Evolutionary conservation across 345 rosid species (phyloP).

Genomic region (Euphorbia tirucalli): DNA sequence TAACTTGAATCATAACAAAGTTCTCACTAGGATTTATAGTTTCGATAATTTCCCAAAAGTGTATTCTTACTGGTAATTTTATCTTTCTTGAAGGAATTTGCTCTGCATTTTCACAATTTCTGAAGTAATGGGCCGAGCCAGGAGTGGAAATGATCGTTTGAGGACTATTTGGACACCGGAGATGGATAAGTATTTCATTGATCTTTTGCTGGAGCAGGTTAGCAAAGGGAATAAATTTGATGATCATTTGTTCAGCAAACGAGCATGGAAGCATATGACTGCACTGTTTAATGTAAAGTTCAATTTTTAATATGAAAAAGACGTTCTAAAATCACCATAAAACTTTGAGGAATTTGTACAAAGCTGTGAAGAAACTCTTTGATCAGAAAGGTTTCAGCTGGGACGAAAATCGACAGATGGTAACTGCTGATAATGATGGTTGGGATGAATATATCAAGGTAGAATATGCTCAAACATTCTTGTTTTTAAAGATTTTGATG

Average conservation of each 20-base stretch:
- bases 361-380: slow-evolving; percentile 54
- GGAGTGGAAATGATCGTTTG: slow-evolving; percentile 39
- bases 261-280: slow-evolving; percentile 86
- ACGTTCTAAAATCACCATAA: slow-evolving; percentile 70
- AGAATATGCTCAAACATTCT: background rate
- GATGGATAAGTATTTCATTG: slow-evolving; percentile 79
- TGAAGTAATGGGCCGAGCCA: slow-evolving; percentile 35
- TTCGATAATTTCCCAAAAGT: too few species aligned
- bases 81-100: background rate
- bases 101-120: background rate
- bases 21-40: background rate
- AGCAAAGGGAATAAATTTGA: slow-evolving; percentile 66
- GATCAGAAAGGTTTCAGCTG: slow-evolving; percentile 58
- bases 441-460: slow-evolving; percentile 87
- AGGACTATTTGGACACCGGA: slow-evolving; percentile 90
- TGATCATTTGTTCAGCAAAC: slow-evolving; percentile 68
- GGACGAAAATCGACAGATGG: slow-evolving; percentile 68
- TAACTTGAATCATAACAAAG: background rate
- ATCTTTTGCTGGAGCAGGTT: slow-evolving; percentile 67
- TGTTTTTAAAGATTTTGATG: background rate
- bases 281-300: slow-evolving; percentile 57
- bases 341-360: slow-evolving; percentile 60
- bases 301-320: slow-evolving; percentile 58
- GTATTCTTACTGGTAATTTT: too few species aligned
- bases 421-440: slow-evolving; percentile 50